These are phyloP conservation scores for Penicillium sclerotiorum DNA, from an alignment of 2,329 filamentous ascomycete species.

Conservation along the genomic window DNA sequence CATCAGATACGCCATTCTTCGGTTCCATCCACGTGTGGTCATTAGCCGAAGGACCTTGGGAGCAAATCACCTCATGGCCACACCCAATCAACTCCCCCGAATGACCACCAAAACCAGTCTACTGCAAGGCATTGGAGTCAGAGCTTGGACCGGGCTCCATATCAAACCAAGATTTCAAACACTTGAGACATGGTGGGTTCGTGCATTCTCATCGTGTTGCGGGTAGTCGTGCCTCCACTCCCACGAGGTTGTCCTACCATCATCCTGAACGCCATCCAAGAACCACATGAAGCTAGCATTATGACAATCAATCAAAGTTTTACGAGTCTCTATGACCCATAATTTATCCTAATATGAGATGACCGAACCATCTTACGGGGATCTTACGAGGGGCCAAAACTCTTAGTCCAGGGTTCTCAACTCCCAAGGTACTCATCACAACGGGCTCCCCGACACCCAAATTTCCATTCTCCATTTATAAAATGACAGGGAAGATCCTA, in stretches of 20 bases:
- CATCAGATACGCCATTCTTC: not conserved
- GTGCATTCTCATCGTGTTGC: not conserved
- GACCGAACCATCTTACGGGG: too few species aligned
- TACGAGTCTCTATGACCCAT: too few species aligned
- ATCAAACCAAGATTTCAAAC: not conserved
- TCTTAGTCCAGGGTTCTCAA: not conserved
- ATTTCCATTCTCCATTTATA: slow-evolving; percentile 9
- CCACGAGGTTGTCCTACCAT: not conserved
- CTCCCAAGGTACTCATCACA: slow-evolving; percentile 14
- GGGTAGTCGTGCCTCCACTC: not conserved
- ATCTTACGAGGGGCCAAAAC: slow-evolving; percentile 13
- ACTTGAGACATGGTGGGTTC: not conserved
- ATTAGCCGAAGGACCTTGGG: slow-evolving; percentile 26
- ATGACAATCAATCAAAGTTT: not conserved
- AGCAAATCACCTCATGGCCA: slow-evolving; percentile 6
- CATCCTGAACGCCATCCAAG: not conserved
- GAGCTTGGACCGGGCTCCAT: slow-evolving; percentile 1
- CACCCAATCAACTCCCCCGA: slow-evolving; percentile 16
- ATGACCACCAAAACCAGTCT: not conserved
- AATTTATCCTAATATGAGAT: too few species aligned
- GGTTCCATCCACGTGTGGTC: slow-evolving; percentile 8
- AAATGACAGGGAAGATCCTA: slow-evolving; percentile 11
- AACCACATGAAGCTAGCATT: not conserved
- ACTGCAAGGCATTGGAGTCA: slow-evolving; percentile 5
- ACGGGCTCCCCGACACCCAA: slow-evolving; percentile 12